A percentile compares a stretch with the other conserved stretches of the same genome.
These are phyloP conservation scores for Leccinum pachyderme DNA, from an alignment of 1,284 basidiomycete genomes.

Conservation along the genomic window DNA sequence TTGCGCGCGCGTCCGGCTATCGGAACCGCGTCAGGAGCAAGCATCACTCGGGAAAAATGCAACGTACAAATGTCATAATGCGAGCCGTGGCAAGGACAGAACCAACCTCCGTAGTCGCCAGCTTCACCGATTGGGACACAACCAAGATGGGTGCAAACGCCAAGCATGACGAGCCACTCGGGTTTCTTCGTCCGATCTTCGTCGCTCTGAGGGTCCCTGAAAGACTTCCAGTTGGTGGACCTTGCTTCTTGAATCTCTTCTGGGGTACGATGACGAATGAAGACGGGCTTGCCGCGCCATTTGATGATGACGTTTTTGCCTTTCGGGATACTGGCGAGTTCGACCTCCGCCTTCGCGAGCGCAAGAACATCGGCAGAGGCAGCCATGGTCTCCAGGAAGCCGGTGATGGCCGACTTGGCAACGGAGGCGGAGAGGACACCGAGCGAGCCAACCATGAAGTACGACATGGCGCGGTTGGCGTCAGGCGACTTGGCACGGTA, in stretches of 20 bases:
- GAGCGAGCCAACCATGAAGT: slow-evolving; percentile 97
- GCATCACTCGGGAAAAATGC: slow-evolving; percentile 4
- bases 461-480: slow-evolving; percentile 84
- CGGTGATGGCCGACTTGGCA: slow-evolving; percentile 92
- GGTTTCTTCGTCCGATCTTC: slow-evolving; percentile 89
- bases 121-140: slow-evolving; percentile 99
- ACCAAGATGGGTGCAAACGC: slow-evolving; percentile 98
- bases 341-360: slow-evolving; percentile 97
- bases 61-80: slow-evolving; percentile 91
- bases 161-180: slow-evolving; percentile 98
- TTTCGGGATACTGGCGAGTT: slow-evolving; percentile 89
- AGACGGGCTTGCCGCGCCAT: slow-evolving; percentile 99
- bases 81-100: slow-evolving; percentile 98
- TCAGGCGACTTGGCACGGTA: slow-evolving; percentile 76
- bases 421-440: slow-evolving; percentile 93
- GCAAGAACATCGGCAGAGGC: slow-evolving; percentile 98
- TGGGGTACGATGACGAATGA: slow-evolving; percentile 94
- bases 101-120: slow-evolving; percentile 98
- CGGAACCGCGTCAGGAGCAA: slow-evolving; percentile 12
- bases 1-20: slow-evolving; percentile 90
- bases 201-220: slow-evolving; percentile 94
- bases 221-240: slow-evolving; percentile 75
- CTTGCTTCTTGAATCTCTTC: slow-evolving; percentile 96
- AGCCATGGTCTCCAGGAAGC: slow-evolving; percentile 94
- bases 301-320: slow-evolving; percentile 98